Base-by-base conservation (phyloP, 345 rosid species). In the Ceriops tagal region DNA sequence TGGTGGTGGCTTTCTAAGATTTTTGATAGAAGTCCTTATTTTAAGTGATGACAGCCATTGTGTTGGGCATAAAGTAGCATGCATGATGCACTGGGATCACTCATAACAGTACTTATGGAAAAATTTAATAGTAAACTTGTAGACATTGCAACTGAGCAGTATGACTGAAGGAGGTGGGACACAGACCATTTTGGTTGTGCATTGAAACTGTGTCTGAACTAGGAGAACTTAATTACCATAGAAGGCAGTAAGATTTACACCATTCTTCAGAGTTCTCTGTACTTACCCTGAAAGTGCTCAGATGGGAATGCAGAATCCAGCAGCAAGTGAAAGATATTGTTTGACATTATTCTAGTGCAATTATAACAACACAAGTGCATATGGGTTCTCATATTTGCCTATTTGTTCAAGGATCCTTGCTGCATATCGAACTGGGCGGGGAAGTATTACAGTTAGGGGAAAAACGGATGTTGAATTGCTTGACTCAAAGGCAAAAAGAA, bases 391-490 rank as follows among this genome's bases (percentile, higher is more conserved):
- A 69, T 65, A 47, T 55, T 21, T 74, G 31, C 55, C 34, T 78
- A 15, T 69, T 66, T 72, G 71, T 21, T 75, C 63, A 60, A 92
- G 98, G 81, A 88, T 93, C 71, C 83, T 93, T 74, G 96, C 89
- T 15, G 96, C 98, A 43, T 91, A 93, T 82, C 97, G 96, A 73
- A 88, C 92, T 67, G 97, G 98, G 69, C 81, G 83, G 65, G 98
- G 96, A 49, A 88, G 96, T 67, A 80, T 93, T 46, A 73, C 88
- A 62, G 86, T 91, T 56, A 87, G 98, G 78, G 98, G 98, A 37
- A 91, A 92, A 82, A 82, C 88, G 67, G 90, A 89, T 62, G 78
- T 91, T 77, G 98, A 93, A 79, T 37, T 86, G 77, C 80, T 93
- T 13, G 97, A 93, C 81, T 72, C 92, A 15, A 89, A 83, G 77